Base-by-base conservation (phyloP, 768 basidiomycete genomes). In the Candolleomyces eurysporus region DNA sequence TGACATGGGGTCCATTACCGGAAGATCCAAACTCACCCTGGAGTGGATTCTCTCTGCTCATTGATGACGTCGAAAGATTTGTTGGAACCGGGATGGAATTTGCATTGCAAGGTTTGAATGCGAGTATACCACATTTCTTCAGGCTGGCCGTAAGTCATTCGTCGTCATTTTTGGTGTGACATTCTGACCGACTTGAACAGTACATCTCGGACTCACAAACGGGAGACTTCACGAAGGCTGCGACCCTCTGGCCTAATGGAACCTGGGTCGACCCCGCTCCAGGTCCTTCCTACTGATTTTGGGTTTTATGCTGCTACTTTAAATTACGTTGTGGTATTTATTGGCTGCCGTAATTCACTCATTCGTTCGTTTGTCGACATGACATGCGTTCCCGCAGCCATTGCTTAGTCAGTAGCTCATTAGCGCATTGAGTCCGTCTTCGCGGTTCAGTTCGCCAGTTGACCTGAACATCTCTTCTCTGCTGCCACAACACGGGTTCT, bases 51-150 rank as follows among this genome's bases (percentile, higher is more conserved):
- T 76, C 84, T 0, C 80, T 95, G 26, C 78, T 95, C 14, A 83
- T 93, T n/a, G 91, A 95, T 68, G 94, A 95, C 65, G 92, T 96
- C 0, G 85, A 92, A 70, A 79, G 88, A 65, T 93, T 89, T 68
- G 71, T 79, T n/a, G 91, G 93, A 10, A 72, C 77, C 16, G 85
- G 84, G 4, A 75, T 91, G 52, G 91, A 91, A 66, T 92, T 83
- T 69, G 86, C 87, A 17, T 77, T 94, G n/a, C 80, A 79, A 21
- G 80, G 81, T 16, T 77, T 93, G 55, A 79, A 89, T 55, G 68
- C 78, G 1, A 78, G 76, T 19, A 65, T 93, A 13, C 85, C 87
- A 0, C 93, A 89, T 69, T 92, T 89, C 78, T 91, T 94, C 73
- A 80, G 92, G 66, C 78, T 91, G 60, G 92, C 90, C 19, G 90